Evolutionary conservation across 2,329 filamentous ascomycete genomes (phyloP).

Genomic region (Aureobasidium lini): DNA sequence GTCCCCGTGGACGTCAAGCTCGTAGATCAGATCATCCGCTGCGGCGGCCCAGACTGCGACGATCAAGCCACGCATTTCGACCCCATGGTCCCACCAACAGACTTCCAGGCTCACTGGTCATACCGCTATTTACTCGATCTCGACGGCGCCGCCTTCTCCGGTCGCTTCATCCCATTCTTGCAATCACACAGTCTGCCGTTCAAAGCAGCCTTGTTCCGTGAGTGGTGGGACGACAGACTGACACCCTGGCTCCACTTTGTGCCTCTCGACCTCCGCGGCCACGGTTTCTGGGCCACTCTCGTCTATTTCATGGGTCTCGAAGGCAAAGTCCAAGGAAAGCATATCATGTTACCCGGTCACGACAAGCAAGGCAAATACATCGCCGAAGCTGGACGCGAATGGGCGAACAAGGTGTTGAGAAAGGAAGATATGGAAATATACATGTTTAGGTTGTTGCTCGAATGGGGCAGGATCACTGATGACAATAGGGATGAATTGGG

Average conservation of each 20-base stretch:
- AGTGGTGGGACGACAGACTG: constrained; percentile 72
- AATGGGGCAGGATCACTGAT: constrained; percentile 66
- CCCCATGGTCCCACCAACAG: constrained; percentile 33
- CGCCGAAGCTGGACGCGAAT: constrained; percentile 56
- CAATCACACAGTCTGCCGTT: constrained; percentile 62
- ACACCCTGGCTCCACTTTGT: constrained; percentile 75
- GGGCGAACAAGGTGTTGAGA: constrained; percentile 56
- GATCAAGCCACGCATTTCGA: constrained; percentile 48
- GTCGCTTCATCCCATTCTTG: constrained; percentile 57
- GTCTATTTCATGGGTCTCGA: constrained; percentile 63
- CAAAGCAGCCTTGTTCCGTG: constrained; percentile 62
- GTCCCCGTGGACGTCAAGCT: constrained; percentile 54
- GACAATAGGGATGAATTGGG: constrained; percentile 47
- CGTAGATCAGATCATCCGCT: constrained; percentile 50
- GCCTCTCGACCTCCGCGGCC: constrained; percentile 65
- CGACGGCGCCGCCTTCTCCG: constrained; percentile 61
- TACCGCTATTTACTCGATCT: constrained; percentile 66
- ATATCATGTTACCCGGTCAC: constrained; percentile 43
- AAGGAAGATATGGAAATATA: constrained; percentile 76
- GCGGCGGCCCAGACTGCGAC: constrained; percentile 46
- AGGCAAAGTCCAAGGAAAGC: constrained; percentile 38
- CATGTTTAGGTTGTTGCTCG: constrained; percentile 66
- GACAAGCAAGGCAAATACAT: constrained; percentile 55
- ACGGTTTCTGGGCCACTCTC: constrained; percentile 65
- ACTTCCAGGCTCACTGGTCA: constrained; percentile 53